These are phyloP conservation scores for Annulohypoxylon truncatum DNA, from an alignment of 2,329 filamentous ascomycete species.

Conservation along the genomic window DNA sequence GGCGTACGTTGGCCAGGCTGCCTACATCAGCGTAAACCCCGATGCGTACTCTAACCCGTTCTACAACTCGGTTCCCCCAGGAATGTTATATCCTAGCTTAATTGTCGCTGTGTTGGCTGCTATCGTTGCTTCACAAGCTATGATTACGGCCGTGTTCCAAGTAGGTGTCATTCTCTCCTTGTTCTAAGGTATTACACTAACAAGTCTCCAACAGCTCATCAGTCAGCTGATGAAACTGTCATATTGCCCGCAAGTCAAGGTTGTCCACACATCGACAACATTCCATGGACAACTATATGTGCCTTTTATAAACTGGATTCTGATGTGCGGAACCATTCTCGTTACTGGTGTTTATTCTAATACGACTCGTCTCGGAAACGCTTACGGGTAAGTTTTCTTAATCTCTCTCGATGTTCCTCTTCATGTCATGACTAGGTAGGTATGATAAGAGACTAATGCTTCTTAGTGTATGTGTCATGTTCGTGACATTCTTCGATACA, in stretches of 20 bases:
- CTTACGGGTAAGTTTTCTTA: constrained; percentile 67
- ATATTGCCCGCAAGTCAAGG: constrained; percentile 81
- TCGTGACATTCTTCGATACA: constrained; percentile 82
- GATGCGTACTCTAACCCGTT: constrained; percentile 78
- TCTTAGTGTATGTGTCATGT: constrained; percentile 75
- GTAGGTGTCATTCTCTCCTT: constrained; percentile 47
- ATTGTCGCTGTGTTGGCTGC: constrained; percentile 76
- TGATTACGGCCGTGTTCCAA: constrained; percentile 82
- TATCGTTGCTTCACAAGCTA: constrained; percentile 81
- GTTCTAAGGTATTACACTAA: constrained; percentile 18
- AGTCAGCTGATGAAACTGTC: constrained; percentile 70
- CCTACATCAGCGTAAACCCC: constrained; percentile 69
- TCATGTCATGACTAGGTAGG: too few relatives aligned
- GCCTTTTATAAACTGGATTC: constrained; percentile 79
- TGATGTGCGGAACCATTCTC: constrained; percentile 80
- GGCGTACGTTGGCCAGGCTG: constrained; percentile 79
- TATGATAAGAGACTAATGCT: background rate
- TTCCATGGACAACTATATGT: constrained; percentile 84
- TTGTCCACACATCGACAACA: constrained; percentile 75
- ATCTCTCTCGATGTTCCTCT: background rate
- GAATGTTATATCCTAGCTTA: constrained; percentile 74
- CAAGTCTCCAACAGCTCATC: constrained; percentile 41
- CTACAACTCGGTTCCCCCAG: constrained; percentile 75
- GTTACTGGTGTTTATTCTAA: constrained; percentile 75
- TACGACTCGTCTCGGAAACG: constrained; percentile 76